phyloP scores from a whole-genome alignment of 1,284 basidiomycete species.

The Cerioporus squamosus region DNA sequence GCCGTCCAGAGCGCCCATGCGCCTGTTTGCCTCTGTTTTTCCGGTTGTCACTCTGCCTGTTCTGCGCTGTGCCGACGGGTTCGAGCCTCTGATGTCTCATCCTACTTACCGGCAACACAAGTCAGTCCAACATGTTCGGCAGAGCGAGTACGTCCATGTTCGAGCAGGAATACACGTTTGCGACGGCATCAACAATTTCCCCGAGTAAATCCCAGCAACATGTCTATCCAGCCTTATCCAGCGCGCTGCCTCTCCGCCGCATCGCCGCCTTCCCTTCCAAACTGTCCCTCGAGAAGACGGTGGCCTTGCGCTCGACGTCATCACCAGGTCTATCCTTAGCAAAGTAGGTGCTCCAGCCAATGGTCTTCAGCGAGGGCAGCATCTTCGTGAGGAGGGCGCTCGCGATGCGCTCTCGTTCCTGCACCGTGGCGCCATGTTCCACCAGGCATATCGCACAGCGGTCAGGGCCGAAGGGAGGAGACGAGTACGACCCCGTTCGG shows the following conservation, averaged over 20 bases:
- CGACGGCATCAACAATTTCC: background rate
- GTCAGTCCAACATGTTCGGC: no score
- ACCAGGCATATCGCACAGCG: constrained; percentile 39
- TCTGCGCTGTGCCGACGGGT: background rate
- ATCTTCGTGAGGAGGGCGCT: constrained; percentile 46
- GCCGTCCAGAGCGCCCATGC: background rate
- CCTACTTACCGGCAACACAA: no score
- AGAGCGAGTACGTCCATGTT: no score
- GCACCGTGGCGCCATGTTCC: constrained; percentile 32
- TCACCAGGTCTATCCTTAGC: background rate
- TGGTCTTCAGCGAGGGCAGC: constrained; percentile 46
- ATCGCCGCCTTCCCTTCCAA: constrained; percentile 1
- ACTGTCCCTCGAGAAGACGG: background rate
- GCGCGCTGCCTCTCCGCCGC: background rate
- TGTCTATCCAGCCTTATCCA: background rate
- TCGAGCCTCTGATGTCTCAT: no score
- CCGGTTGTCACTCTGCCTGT: background rate
- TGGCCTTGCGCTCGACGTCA: constrained; percentile 1
- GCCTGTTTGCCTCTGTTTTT: constrained; percentile 16
- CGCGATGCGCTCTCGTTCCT: constrained; percentile 45
- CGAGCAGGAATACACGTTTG: no score
- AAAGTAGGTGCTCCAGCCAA: constrained; percentile 63
- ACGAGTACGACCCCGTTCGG: constrained; percentile 36
- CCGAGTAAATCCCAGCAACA: background rate
- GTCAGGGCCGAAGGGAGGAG: constrained; percentile 39